phyloP scores from a whole-genome alignment of 1,139 yeast species.

The Kodamaea plutei region DNA sequence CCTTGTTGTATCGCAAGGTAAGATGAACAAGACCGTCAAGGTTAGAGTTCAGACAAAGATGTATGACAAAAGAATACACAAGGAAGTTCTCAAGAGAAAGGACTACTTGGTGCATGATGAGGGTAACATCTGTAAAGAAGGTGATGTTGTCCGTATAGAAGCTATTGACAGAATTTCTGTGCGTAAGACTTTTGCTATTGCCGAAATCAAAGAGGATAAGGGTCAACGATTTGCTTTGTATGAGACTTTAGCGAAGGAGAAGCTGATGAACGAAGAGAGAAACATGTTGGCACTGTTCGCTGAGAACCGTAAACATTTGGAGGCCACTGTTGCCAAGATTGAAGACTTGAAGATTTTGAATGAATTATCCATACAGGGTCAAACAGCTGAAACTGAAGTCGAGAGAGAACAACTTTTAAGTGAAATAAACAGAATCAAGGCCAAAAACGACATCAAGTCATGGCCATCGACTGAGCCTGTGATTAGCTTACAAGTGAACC shows the following conservation, averaged over 20 bases:
- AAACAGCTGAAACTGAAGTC: slow-evolving; percentile 30
- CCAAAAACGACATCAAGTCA: slow-evolving; percentile 50
- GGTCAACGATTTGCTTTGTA: slow-evolving; percentile 90
- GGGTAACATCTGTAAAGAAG: slow-evolving; percentile 86
- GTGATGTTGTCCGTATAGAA: slow-evolving; percentile 92
- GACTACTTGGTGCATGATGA: slow-evolving; percentile 93
- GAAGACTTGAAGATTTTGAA: slow-evolving; percentile 49
- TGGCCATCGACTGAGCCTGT: slow-evolving; percentile 55
- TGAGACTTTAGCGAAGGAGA: slow-evolving; percentile 65
- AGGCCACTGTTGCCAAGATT: slow-evolving; percentile 35
- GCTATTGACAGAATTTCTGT: slow-evolving; percentile 83
- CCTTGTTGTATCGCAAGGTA: slow-evolving; percentile 90
- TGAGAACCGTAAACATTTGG: slow-evolving; percentile 39
- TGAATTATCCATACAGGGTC: slow-evolving; percentile 32
- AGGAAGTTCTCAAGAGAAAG: slow-evolving; percentile 72
- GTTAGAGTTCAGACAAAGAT: slow-evolving; percentile 77
- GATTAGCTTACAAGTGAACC: slow-evolving; percentile 34
- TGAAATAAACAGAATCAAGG: slow-evolving; percentile 46
- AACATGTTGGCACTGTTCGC: slow-evolving; percentile 47
- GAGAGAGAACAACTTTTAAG: slow-evolving; percentile 33
- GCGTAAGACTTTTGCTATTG: slow-evolving; percentile 85
- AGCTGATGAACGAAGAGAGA: slow-evolving; percentile 61
- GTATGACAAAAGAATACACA: slow-evolving; percentile 67
- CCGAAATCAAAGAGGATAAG: slow-evolving; percentile 82
- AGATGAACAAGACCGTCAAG: slow-evolving; percentile 92